Percentiles rank a stretch among this genome's conserved stretches.
phyloP scores from a whole-genome alignment of 106 monocot species.

The Posidonia australis region DNA sequence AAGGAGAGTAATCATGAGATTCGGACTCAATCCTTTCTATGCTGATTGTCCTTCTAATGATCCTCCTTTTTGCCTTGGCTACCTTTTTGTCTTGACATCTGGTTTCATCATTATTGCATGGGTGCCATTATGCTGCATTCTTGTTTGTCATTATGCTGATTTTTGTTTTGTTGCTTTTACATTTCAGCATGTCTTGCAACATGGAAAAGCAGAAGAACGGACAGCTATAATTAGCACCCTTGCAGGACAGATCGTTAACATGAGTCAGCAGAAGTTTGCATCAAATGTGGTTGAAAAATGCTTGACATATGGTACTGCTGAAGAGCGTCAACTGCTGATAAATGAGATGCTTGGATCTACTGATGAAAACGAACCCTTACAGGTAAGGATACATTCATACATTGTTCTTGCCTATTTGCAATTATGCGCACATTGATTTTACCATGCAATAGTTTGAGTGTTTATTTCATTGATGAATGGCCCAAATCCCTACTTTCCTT shows the following conservation, averaged over 20 bases:
- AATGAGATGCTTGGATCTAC: slow-evolving; percentile 25
- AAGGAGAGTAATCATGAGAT: too few relatives aligned
- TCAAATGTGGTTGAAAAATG: slow-evolving; percentile 33
- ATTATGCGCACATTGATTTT: too few relatives aligned
- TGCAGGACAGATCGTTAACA: slow-evolving; percentile 20
- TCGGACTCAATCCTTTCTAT: too few relatives aligned
- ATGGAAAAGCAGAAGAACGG: slow-evolving; percentile 23
- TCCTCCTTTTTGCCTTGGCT: too few relatives aligned
- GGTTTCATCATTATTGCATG: background rate
- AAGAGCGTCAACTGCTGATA: slow-evolving; percentile 23
- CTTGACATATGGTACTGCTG: slow-evolving; percentile 13
- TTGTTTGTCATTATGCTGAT: background rate
- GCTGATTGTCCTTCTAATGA: too few relatives aligned
- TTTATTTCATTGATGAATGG: too few relatives aligned
- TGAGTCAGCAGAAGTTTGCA: slow-evolving; percentile 24
- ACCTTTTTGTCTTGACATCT: too few relatives aligned
- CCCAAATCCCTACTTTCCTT: background rate
- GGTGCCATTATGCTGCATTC: background rate
- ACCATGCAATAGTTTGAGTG: too few relatives aligned
- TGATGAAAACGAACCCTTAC: slow-evolving; percentile 27
- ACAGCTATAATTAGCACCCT: slow-evolving; percentile 16
- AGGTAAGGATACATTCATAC: slow-evolving; percentile 10
- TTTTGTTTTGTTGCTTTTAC: slow-evolving; percentile 2
- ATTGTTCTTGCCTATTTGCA: background rate
- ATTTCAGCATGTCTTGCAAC: slow-evolving; percentile 22